Evolutionary conservation across 495 filamentous ascomycete species (phyloP).

Genomic region (Viridothelium virens): DNA sequence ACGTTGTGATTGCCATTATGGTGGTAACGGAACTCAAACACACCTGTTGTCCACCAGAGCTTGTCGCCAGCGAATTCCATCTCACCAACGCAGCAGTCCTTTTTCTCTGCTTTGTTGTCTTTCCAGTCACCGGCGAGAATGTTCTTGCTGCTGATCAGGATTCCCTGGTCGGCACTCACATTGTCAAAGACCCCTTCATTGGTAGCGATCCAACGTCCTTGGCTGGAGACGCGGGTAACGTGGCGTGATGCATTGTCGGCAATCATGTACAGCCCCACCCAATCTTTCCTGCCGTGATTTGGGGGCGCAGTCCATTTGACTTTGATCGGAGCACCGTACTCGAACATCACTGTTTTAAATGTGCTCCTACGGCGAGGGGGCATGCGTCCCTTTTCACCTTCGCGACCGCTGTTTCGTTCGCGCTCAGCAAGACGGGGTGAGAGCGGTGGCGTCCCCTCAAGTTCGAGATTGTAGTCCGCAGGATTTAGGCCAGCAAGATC

Average conservation of each 20-base stretch:
- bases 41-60: conserved; percentile 90
- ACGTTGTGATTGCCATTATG: conserved; percentile 90
- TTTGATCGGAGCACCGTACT: conserved; percentile 86
- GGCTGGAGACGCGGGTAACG: conserved; percentile 70
- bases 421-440: conserved; percentile 41
- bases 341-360: conserved; percentile 66
- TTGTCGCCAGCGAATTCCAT: conserved; percentile 88
- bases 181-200: conserved; percentile 71
- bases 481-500: conserved; percentile 80
- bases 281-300: conserved; percentile 88
- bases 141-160: conserved; percentile 57
- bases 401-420: conserved; percentile 43
- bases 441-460: conserved; percentile 53
- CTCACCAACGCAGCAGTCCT: conserved; percentile 60
- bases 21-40: conserved; percentile 95
- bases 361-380: conserved; percentile 48
- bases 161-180: conserved; percentile 66
- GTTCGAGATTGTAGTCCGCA: conserved; percentile 67
- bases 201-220: conserved; percentile 84
- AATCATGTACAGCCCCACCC: conserved; percentile 91
- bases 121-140: conserved; percentile 40
- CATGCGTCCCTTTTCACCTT: conserved; percentile 44
- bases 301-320: conserved; percentile 88
- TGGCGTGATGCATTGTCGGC: conserved; percentile 85
- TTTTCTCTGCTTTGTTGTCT: conserved; percentile 38